Conservation (phyloP, 345 rosid genomes). For the Streptanthus diversifolius region DNA sequence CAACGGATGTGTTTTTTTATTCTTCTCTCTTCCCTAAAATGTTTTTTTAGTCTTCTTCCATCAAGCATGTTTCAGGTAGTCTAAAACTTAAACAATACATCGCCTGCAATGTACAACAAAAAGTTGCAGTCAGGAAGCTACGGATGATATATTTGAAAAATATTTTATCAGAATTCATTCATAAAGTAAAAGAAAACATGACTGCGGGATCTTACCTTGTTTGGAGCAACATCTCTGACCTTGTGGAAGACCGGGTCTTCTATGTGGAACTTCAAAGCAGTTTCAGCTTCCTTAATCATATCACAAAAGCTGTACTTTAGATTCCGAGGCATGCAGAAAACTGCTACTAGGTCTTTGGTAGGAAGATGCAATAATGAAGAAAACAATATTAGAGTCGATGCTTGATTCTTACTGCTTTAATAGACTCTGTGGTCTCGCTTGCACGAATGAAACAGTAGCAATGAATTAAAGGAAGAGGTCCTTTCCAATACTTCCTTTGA, state of each 20-base stretch:
- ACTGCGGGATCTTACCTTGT: conserved; percentile 54
- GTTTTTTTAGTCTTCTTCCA: conserved; percentile 29
- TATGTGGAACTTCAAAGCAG: conserved; percentile 55
- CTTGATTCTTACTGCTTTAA: conserved; percentile 49
- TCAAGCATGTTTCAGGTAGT: conserved; percentile 77
- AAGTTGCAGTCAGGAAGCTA: background rate
- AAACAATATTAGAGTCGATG: background rate
- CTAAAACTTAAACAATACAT: conserved; percentile 94
- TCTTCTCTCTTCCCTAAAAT: background rate
- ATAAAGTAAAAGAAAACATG: background rate
- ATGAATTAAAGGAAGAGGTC: conserved; percentile 71
- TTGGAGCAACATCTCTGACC: conserved; percentile 98
- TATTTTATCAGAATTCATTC: background rate
- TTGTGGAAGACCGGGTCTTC: conserved; percentile 61
- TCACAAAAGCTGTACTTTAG: conserved; percentile 7
- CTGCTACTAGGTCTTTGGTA: background rate
- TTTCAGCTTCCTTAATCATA: conserved; percentile 61
- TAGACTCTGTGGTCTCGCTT: conserved; percentile 60
- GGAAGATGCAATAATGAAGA: background rate
- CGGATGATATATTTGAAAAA: background rate
- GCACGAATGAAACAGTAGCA: conserved; percentile 92
- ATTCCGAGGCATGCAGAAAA: background rate
- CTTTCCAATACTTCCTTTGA: conserved; percentile 63
- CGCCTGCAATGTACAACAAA: conserved; percentile 48
- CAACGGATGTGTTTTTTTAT: background rate